Percentiles rank a stretch among this genome's conserved stretches.
phyloP scores from a whole-genome alignment of 495 filamentous ascomycete genomes.

The Xylaria venustula region DNA sequence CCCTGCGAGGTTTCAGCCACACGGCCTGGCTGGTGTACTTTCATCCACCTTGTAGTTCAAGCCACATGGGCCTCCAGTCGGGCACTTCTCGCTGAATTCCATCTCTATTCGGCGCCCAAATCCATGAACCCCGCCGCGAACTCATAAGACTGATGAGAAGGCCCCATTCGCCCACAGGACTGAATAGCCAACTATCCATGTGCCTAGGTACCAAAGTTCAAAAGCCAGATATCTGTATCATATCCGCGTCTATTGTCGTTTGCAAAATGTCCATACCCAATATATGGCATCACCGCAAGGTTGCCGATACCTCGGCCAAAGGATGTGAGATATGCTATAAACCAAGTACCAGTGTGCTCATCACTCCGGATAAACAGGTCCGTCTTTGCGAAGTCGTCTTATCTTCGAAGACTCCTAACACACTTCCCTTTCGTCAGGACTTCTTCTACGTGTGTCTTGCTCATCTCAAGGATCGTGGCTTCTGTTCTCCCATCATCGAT shows the following conservation, averaged over 20 bases:
- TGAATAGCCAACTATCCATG: not conserved
- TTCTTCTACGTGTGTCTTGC: slow-evolving; percentile 88
- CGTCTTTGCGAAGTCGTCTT: slow-evolving; percentile 11
- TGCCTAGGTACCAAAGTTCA: not conserved
- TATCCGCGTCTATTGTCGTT: no score
- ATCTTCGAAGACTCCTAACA: slow-evolving; percentile 16
- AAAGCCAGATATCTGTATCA: not conserved
- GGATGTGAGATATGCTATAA: slow-evolving; percentile 91
- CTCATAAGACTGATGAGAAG: no score
- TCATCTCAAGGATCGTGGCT: slow-evolving; percentile 81
- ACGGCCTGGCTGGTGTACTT: no score
- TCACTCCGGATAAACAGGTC: slow-evolving; percentile 90
- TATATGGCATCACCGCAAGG: slow-evolving; percentile 80
- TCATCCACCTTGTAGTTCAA: no score
- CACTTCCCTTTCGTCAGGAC: slow-evolving; percentile 55
- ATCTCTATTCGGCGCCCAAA: no score
- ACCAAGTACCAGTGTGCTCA: slow-evolving; percentile 78
- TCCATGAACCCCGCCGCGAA: no score
- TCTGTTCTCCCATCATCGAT: slow-evolving; percentile 77
- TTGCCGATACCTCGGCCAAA: slow-evolving; percentile 79
- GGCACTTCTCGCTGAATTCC: no score
- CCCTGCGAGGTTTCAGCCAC: no score
- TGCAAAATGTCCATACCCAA: slow-evolving; percentile 72
- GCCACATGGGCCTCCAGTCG: not conserved
- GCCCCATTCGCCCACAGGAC: not conserved